These are phyloP conservation scores for Eimeria praecox DNA, from an alignment of 169 alveolate genomes.

Conservation along the genomic window DNA sequence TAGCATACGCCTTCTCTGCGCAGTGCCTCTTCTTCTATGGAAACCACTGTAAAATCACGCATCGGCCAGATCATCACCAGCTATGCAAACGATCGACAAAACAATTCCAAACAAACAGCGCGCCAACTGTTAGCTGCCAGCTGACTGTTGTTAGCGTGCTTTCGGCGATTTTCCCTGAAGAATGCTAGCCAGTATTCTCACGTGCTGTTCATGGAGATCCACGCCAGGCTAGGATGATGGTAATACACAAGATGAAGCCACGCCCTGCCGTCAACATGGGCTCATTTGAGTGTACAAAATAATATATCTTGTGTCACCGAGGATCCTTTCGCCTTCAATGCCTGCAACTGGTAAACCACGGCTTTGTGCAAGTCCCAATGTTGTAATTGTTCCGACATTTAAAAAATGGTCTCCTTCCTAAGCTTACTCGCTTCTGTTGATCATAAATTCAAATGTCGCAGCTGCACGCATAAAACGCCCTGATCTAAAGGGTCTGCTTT, in stretches of 20 bases:
- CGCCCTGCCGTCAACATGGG: neutral
- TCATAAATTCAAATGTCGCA: neutral
- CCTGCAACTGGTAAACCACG: neutral
- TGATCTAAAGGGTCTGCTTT: neutral
- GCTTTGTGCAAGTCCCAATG: neutral
- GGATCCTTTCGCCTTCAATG: neutral
- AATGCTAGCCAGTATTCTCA: neutral
- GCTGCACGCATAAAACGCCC: neutral
- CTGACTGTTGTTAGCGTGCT: neutral
- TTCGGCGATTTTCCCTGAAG: neutral
- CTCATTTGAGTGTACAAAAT: neutral
- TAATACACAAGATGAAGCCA: neutral
- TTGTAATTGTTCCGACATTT: neutral
- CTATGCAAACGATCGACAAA: neutral
- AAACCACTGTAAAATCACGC: neutral
- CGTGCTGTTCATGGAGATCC: neutral
- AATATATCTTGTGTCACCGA: neutral
- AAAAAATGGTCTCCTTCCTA: neutral
- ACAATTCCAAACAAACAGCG: neutral
- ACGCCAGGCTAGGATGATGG: neutral
- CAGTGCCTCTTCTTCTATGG: neutral
- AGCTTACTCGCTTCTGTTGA: neutral
- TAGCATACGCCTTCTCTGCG: neutral
- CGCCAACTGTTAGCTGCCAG: neutral
- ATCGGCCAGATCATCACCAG: neutral